Base-by-base conservation (phyloP, 2,329 filamentous ascomycete species). In the Plectosphaerella plurivora region DNA sequence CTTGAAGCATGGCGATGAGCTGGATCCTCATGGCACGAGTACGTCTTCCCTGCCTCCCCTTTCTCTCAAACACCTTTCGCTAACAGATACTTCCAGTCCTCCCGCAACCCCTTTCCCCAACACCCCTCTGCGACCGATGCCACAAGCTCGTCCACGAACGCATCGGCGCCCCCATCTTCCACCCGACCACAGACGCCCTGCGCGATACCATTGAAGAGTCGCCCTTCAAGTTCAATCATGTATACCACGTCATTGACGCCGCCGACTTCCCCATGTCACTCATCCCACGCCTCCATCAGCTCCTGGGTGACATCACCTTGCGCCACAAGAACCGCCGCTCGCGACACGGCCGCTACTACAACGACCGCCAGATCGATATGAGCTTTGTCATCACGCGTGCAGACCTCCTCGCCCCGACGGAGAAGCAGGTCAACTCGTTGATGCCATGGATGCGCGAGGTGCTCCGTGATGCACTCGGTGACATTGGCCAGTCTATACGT, bases 261-360 rank as follows among this genome's bases (percentile, higher is more conserved):
- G 94, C 92, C 55, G 94, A 99, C 69, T 97, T 99, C 58, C 94
- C 94, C 18, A 89, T 99, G 82, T 97, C 94, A 2, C 72, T 99
- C 14, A 77, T 97, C 4, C 89, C 91, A 1, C 83, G 85, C 45
- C 81, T 99, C 10, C 82, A 88, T 55, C 74, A 81, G 8, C 74
- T 90, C 1, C 76, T 97, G 2, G 77, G 85, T 35, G 75, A 91
- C 10, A 86, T 89, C 55, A 84, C 86, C 8, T 76, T 94, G 50
- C 86, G 93, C 52, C 88, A 89, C 1, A 82, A 82, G 55, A 97
- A 97, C 64, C 84, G 93, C 48, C 83, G 93, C 49, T 86, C 91
- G 1, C 84, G 83, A 51, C 74, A 78, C 7, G 78, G 76, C 50
- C 83, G 83, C 57, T 96, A 83, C 67, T 78, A 79, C 37, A 73